A percentile compares a stretch with the other conserved stretches of the same genome.
Conservation (phyloP, 176 grass and related monocot species). For the Dactylis glomerata region DNA sequence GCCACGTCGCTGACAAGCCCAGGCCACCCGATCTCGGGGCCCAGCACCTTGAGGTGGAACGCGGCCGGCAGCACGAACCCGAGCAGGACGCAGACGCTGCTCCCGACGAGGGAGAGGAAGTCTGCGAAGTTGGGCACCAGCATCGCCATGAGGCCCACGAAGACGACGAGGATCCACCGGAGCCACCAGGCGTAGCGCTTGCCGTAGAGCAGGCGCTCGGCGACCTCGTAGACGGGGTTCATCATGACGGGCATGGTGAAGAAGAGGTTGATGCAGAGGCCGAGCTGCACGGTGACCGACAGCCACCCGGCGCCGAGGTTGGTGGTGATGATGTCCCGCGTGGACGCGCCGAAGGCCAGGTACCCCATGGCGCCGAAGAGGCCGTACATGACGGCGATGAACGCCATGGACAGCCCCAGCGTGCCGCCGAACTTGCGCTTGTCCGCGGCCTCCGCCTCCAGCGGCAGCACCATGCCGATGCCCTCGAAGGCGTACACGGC, state of each 20-base stretch:
- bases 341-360: conserved; percentile 78
- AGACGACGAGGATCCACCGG: conserved; percentile 65
- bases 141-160: conserved; percentile 66
- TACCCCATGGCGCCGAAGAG: conserved; percentile 92
- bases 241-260: conserved; percentile 98
- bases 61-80: conserved; percentile 80
- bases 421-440: conserved; percentile 67
- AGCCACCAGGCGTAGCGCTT: conserved; percentile 85
- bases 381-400: conserved; percentile 80
- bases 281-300: conserved; percentile 76
- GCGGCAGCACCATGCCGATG: conserved; percentile 86
- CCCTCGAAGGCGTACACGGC: conserved; percentile 97
- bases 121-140: conserved; percentile 92
- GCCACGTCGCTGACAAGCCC: conserved; percentile 38
- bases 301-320: conserved; percentile 86
- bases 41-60: conserved; percentile 86
- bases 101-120: conserved; percentile 89
- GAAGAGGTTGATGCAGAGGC: conserved; percentile 97
- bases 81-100: conserved; percentile 90
- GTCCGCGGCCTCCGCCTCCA: conserved; percentile 79
- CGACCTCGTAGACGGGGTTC: conserved; percentile 95
- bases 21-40: conserved; percentile 44
- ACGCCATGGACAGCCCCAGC: conserved; percentile 77
- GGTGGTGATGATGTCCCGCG: conserved; percentile 94
- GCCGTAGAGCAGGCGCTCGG: conserved; percentile 68